A percentile compares a stretch with the other conserved stretches of the same genome.
Evolutionary conservation across 176 grass and related monocot species (phyloP).

Genomic region (Sorghum bicolor): DNA sequence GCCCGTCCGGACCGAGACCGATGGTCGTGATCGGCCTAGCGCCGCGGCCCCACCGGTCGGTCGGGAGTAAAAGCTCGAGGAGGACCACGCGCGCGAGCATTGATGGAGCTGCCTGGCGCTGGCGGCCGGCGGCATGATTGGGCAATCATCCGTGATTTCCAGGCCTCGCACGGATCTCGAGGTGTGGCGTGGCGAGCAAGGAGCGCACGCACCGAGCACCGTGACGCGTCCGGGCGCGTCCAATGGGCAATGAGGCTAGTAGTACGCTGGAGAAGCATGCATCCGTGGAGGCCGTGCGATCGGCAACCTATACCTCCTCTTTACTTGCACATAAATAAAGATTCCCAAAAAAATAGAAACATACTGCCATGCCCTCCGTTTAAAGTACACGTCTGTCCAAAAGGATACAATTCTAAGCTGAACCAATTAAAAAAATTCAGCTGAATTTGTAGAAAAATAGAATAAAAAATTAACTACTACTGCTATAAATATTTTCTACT

Average conservation of each 20-base stretch:
- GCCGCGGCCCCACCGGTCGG: constrained; percentile 22
- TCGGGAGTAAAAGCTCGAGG: constrained; percentile 31
- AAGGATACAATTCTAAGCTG: no score
- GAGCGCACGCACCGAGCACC: not conserved
- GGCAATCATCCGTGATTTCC: constrained; percentile 24
- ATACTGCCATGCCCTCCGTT: not conserved
- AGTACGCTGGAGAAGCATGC: no score
- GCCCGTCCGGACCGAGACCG: not conserved
- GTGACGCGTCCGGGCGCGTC: not conserved
- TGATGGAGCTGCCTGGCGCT: constrained; percentile 29
- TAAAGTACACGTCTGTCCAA: not conserved
- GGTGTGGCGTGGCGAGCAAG: not conserved
- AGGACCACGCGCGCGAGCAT: constrained; percentile 39
- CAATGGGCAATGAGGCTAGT: no score
- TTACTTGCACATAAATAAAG: no score
- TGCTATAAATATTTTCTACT: no score
- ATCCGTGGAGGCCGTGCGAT: no score
- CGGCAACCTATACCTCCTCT: no score
- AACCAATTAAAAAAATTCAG: not conserved
- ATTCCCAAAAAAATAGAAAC: no score
- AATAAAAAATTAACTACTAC: no score
- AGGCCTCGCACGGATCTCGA: constrained; percentile 18
- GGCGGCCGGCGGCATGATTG: constrained; percentile 24
- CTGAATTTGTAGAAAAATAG: not conserved
- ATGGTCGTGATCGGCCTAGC: not conserved